These are phyloP conservation scores for Fusarium begoniae DNA, from an alignment of 2,329 filamentous ascomycete species.

Conservation along the genomic window DNA sequence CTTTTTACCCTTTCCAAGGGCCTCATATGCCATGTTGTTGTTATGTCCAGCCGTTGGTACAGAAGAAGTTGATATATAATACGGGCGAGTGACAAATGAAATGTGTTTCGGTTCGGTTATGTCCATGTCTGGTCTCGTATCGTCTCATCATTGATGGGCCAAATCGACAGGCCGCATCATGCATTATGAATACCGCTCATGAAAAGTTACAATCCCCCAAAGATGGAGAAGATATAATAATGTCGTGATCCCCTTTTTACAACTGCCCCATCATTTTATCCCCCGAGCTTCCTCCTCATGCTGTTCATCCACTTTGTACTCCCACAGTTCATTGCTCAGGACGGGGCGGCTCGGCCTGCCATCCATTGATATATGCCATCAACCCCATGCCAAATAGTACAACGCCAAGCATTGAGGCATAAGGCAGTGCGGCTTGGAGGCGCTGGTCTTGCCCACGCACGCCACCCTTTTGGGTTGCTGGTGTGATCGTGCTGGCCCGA, in stretches of 20 bases:
- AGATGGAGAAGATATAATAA: conserved; percentile 37
- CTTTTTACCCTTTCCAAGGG: conserved; percentile 12
- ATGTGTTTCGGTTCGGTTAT: conserved; percentile 40
- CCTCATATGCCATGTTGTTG: conserved; percentile 18
- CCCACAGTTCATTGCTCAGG: conserved; percentile 46
- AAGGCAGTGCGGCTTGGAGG: conserved; percentile 69
- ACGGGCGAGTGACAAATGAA: conserved; percentile 43
- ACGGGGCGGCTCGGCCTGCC: conserved; percentile 62
- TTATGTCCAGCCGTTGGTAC: conserved; percentile 39
- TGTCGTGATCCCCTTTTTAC: conserved; percentile 28
- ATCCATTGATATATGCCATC: conserved; percentile 88
- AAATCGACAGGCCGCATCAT: conserved; percentile 43
- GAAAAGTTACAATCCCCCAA: conserved; percentile 38
- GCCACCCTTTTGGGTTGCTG: conserved; percentile 52
- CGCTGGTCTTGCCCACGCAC: conserved; percentile 55
- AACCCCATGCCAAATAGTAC: conserved; percentile 83
- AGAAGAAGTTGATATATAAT: conserved; percentile 42
- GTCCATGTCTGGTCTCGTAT: conserved; percentile 46
- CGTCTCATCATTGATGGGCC: conserved; percentile 44
- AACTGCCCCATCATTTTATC: conserved; percentile 13
- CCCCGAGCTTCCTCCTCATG: conserved; percentile 22
- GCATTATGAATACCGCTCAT: conserved; percentile 45
- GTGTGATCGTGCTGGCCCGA: conserved; percentile 60
- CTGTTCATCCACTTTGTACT: conserved; percentile 23
- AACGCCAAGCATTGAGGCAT: conserved; percentile 83